Evolutionary conservation across 1,284 basidiomycete species (phyloP).

Genomic region (Microbotryum silenes-acaulis): DNA sequence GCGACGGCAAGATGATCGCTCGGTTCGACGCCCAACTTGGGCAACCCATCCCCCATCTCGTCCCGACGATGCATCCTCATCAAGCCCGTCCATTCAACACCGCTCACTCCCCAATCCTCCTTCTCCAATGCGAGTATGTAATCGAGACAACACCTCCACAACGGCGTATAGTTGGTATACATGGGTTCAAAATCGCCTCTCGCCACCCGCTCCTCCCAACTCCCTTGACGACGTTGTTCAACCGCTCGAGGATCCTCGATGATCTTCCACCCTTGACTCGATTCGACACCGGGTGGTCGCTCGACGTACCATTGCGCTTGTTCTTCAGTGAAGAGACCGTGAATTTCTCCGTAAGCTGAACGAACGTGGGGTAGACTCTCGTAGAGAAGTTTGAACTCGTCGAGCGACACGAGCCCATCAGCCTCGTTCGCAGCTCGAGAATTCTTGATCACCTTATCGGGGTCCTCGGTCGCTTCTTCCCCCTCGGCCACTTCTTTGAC

Average conservation of each 20-base stretch:
- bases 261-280: constrained; percentile 13
- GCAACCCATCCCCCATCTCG: constrained; percentile 25
- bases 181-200: constrained; percentile 26
- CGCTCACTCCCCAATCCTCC: neutral
- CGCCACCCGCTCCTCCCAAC: constrained; percentile 13
- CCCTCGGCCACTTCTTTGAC: constrained; percentile 43
- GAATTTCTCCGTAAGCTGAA: constrained; percentile 26
- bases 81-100: no score
- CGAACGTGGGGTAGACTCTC: constrained; percentile 5
- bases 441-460: constrained; percentile 66
- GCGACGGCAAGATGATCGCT: constrained; percentile 33
- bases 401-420: constrained; percentile 65
- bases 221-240: constrained; percentile 2
- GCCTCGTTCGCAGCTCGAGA: constrained; percentile 54
- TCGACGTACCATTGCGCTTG: constrained; percentile 18
- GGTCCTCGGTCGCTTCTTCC: constrained; percentile 39
- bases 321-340: constrained; percentile 13
- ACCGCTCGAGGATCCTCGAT: constrained; percentile 7
- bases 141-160: constrained; percentile 35
- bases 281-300: constrained; percentile 20
- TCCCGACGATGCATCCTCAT: no score
- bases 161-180: constrained; percentile 30
- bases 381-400: constrained; percentile 56
- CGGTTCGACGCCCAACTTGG: constrained; percentile 30
- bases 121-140: neutral